phyloP scores from a whole-genome alignment of 176 grass and related monocot species.

The Elaeis guineensis region DNA sequence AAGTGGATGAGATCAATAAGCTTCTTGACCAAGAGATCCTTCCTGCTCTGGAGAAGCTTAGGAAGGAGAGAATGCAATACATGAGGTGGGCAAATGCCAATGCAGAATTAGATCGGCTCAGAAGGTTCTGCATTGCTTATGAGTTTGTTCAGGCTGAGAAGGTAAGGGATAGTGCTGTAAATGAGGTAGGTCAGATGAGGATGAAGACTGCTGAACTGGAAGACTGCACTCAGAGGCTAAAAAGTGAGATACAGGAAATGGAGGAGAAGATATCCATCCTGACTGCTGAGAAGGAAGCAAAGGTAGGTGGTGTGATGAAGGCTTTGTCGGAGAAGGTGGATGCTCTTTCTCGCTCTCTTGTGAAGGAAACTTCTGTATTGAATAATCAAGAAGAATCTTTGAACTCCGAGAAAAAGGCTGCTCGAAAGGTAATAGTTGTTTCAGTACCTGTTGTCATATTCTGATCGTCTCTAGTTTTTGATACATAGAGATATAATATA shows the following conservation, averaged over 20 bases:
- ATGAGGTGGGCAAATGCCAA: constrained; percentile 95
- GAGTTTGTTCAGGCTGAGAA: constrained; percentile 82
- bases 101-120: constrained; percentile 65
- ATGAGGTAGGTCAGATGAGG: constrained; percentile 52
- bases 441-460: constrained; percentile 1
- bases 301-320: constrained; percentile 64
- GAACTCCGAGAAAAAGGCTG: constrained; percentile 48
- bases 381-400: constrained; percentile 74
- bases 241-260: constrained; percentile 63
- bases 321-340: constrained; percentile 65
- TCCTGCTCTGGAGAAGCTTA: constrained; percentile 92
- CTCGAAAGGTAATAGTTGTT: constrained; percentile 48
- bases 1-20: constrained; percentile 94
- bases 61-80: constrained; percentile 85
- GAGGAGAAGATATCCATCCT: constrained; percentile 55
- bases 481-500: no score
- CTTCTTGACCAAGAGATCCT: constrained; percentile 82
- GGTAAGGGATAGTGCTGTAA: constrained; percentile 43
- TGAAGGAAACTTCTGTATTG: constrained; percentile 92
- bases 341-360: constrained; percentile 54
- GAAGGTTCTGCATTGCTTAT: constrained; percentile 82
- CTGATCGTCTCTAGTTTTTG: no score
- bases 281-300: constrained; percentile 73
- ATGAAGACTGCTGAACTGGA: constrained; percentile 62
- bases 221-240: constrained; percentile 49